Base-by-base conservation (phyloP, 352 stramenopile genomes). In the Elongisporangium senticosum region DNA sequence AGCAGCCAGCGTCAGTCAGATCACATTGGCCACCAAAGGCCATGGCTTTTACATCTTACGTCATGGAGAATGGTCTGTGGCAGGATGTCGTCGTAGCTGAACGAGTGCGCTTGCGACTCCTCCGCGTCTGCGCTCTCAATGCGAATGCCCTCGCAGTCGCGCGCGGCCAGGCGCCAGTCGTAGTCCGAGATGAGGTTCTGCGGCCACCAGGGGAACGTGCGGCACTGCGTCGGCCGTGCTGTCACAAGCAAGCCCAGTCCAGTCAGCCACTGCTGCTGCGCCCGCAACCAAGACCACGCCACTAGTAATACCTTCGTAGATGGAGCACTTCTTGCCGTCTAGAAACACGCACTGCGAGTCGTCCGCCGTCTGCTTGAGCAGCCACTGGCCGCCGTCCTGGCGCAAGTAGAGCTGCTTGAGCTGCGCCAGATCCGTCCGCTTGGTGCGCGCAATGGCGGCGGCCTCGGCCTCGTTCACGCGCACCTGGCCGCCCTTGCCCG, bases 181-280 rank as follows among this genome's bases (percentile, higher is more conserved):
- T 91, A 91, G 55, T 86, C 71, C 3, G 83, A 90, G 57, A 90
- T 73, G 7, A 93, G 55, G 58, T 90, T 58, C 55, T 91, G 81
- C 37, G 81, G 83, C 83, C 83, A 93, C 78, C 83, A 93, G 43
- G 83, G 83, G 51, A 88, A 93, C 49, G 83, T 93, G 11, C 78
- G 75, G 58, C 83, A 93, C 63, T 93, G 83, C 47, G 79, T 91
- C 28, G 83, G 83, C 10, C 83, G 71, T 5, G 74, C 81, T 88
- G 62, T n/a, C 53, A 17, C 14, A 52, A 58, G 19, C n/a, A 49
- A 3, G n/a, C 22, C 8, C 11, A 43, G 33, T 17, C 33, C 33
- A 43, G 33, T 43, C 10, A 43, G 33, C 33, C 33, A 43, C 8
- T 10, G 11, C 33, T 14, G 53, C 33, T 21, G 4, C 15, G 10